These are phyloP conservation scores for Setaria viridis DNA, from an alignment of 202 grass and related monocot species.

Conservation along the genomic window DNA sequence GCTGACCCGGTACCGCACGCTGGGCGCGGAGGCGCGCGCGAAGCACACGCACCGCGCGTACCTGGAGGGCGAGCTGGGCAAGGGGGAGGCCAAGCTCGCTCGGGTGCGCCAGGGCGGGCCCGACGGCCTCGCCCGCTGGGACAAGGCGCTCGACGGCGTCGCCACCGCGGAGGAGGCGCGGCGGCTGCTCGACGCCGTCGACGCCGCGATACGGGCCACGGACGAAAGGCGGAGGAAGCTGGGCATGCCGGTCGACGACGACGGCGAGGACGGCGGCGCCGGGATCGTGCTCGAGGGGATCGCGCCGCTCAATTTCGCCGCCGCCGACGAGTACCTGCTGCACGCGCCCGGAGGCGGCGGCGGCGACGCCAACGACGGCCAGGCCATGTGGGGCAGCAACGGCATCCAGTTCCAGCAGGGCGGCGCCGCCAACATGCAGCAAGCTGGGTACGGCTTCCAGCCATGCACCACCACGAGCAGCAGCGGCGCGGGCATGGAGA, in stretches of 20 bases:
- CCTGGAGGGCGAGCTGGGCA: slow-evolving; percentile 22
- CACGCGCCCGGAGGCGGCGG: neutral
- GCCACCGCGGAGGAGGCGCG: neutral
- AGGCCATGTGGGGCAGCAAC: neutral
- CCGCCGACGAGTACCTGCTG: neutral
- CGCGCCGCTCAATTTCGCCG: neutral
- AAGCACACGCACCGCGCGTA: slow-evolving; percentile 38
- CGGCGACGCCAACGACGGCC: neutral
- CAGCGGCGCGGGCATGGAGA: neutral
- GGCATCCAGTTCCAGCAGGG: neutral
- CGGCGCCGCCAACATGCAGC: neutral
- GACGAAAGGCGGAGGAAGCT: slow-evolving; percentile 13
- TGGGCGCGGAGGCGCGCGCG: slow-evolving; percentile 19
- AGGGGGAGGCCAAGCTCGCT: slow-evolving; percentile 49
- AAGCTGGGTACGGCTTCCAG: neutral
- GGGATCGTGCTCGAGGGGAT: neutral
- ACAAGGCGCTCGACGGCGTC: slow-evolving; percentile 35
- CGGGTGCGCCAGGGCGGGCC: slow-evolving; percentile 12
- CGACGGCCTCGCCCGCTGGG: slow-evolving; percentile 18
- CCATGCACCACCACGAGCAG: neutral
- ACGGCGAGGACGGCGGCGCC: neutral
- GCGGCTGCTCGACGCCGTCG: slow-evolving; percentile 24
- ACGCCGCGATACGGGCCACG: slow-evolving; percentile 1
- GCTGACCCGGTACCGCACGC: slow-evolving; percentile 37
- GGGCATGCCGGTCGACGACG: neutral